phyloP scores from a whole-genome alignment of 2,329 filamentous ascomycete species.

The Hymenoscyphus fraxineus region DNA sequence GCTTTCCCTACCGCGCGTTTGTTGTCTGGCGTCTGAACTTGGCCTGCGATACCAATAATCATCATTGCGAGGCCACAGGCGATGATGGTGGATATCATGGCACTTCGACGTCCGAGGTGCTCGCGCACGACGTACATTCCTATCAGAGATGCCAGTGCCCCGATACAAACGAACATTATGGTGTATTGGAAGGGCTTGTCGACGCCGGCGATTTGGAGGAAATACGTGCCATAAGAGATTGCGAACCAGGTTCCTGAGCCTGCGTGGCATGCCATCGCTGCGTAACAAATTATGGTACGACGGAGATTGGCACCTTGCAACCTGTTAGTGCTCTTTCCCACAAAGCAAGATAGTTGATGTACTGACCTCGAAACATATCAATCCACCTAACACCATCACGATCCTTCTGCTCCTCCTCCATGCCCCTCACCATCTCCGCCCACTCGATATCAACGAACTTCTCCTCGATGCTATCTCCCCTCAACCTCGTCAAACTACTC shows the following conservation, averaged over 20 bases:
- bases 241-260: slow-evolving; percentile 33
- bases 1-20: slow-evolving; percentile 26
- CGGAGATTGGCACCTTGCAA: slow-evolving; percentile 34
- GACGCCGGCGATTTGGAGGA: slow-evolving; percentile 34
- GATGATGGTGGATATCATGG: slow-evolving; percentile 34
- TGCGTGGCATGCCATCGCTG: slow-evolving; percentile 25
- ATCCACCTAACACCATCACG: slow-evolving; percentile 14
- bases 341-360: neutral
- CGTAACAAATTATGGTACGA: slow-evolving; percentile 34
- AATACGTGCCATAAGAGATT: slow-evolving; percentile 32
- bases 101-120: slow-evolving; percentile 33
- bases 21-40: slow-evolving; percentile 27
- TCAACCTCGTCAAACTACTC: slow-evolving; percentile 20
- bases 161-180: slow-evolving; percentile 36
- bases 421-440: slow-evolving; percentile 32
- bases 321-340: neutral
- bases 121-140: slow-evolving; percentile 33
- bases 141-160: slow-evolving; percentile 34
- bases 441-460: slow-evolving; percentile 31
- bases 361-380: slow-evolving; percentile 23
- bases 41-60: slow-evolving; percentile 35
- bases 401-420: slow-evolving; percentile 33
- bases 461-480: slow-evolving; percentile 30
- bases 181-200: slow-evolving; percentile 35
- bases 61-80: slow-evolving; percentile 36